phyloP scores from a whole-genome alignment of 169 alveolate genomes.

The Cryptosporidium muris region DNA sequence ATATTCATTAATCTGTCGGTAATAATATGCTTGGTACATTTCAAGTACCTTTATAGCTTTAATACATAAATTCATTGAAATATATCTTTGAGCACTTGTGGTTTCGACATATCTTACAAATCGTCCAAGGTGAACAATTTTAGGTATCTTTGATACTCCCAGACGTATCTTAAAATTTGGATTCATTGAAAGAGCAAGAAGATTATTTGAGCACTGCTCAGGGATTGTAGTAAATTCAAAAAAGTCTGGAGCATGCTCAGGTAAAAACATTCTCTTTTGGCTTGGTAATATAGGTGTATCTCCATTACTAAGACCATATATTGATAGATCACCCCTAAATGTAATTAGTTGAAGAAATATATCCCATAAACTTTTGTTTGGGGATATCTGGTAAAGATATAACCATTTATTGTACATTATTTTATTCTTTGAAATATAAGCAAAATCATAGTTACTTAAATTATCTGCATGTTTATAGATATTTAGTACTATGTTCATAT shows the following conservation, averaged over 20 bases:
- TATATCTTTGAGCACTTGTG: constrained; percentile 13
- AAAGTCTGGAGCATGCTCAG: constrained; percentile 53
- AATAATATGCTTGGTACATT: constrained; percentile 47
- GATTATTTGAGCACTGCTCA: constrained; percentile 41
- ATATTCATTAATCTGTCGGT: constrained; percentile 30
- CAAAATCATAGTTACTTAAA: constrained; percentile 20
- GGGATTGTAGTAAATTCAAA: constrained; percentile 60
- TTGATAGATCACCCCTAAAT: constrained; percentile 44
- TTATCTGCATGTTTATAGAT: not conserved
- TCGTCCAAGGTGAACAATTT: constrained; percentile 37
- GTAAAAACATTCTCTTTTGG: constrained; percentile 20
- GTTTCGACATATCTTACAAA: constrained; percentile 41
- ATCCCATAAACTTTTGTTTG: constrained; percentile 56
- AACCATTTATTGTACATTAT: constrained; percentile 33
- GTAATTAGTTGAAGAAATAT: constrained; percentile 33
- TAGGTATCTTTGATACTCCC: constrained; percentile 40
- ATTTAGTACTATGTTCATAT: constrained; percentile 20
- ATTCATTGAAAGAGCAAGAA: constrained; percentile 47
- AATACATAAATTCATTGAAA: constrained; percentile 48
- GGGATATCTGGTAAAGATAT: constrained; percentile 31
- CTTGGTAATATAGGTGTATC: constrained; percentile 39
- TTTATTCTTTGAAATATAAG: not conserved
- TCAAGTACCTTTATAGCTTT: constrained; percentile 41
- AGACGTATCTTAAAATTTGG: constrained; percentile 35
- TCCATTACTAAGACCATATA: constrained; percentile 62